Base-by-base conservation (phyloP, 192 early-diverging fungal species). In the Rhizophagus sp. region DNA sequence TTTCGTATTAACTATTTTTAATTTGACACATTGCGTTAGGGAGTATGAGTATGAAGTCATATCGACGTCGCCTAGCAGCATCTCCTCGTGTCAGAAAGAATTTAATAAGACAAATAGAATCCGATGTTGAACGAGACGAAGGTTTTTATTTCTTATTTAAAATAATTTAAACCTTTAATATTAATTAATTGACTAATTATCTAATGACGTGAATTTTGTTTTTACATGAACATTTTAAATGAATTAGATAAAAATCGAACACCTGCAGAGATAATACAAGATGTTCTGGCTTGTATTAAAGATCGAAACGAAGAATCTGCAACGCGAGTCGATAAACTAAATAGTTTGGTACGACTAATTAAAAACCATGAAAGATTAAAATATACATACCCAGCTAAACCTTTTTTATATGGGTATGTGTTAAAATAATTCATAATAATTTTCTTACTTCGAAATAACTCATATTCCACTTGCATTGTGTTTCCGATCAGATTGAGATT, bases 321-420 rank as follows among this genome's bases (percentile, higher is more conserved):
- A 61, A 36, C 22, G 2, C 41, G 78, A 1, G 67, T 79, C 15
- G 78, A 79, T 2, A 79, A 79, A 66, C 57, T 79, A 62, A 49
- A 49, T 11, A 71, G 78, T 34, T 71, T 79, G 13, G 61, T 79
- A 15, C 34, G 78, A 62, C 57, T 79, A 79, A 68, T 79, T 39
- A 79, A 79, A 70, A 79, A 79, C 70, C 78, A 79, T 15, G 78
- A 79, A 79, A 49, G 78, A 34, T 36, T 79, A 52, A 79, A 79
- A 36, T 79, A 79, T 17, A 79, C 78, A 8, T 79, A 79, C 71
- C 67, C 66, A 1, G 57, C 78, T 8, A 50, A 79, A 39, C 78
- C 78, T 13, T 70, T 79, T 39, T 62, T 79, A 70, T 3, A 27
- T 3, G 78, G 78, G 78, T 79, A 36, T 30, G 5, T 13, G 12